phyloP scores from a whole-genome alignment of 1,284 basidiomycete genomes.

The Ustilago curta region DNA sequence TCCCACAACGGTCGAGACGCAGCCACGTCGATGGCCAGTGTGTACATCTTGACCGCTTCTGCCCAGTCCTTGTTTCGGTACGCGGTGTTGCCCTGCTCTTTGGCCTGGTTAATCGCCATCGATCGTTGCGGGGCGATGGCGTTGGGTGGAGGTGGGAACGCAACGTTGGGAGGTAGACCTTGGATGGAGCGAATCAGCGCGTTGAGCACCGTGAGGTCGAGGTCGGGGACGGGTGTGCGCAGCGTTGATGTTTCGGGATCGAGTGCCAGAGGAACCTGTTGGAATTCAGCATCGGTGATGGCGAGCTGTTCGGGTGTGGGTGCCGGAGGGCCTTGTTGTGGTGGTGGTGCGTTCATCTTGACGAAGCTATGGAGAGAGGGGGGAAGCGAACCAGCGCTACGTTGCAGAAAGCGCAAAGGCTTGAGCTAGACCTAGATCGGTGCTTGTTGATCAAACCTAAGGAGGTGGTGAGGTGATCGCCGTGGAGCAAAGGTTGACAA shows the following conservation, averaged over 20 bases:
- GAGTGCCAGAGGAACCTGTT: conserved; percentile 49
- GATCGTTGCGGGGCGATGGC: conserved; percentile 63
- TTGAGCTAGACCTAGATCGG: no score
- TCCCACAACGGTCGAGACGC: conserved; percentile 91
- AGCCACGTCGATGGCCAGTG: conserved; percentile 83
- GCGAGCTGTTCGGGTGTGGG: conserved; percentile 63
- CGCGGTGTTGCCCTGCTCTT: conserved; percentile 65
- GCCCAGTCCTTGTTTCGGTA: conserved; percentile 72
- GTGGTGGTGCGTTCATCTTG: conserved; percentile 40
- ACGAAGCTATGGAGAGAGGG: not conserved
- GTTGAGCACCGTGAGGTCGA: conserved; percentile 66
- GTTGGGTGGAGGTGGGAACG: conserved; percentile 67
- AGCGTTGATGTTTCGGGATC: conserved; percentile 47
- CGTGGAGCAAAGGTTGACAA: not conserved
- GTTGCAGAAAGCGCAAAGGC: no score
- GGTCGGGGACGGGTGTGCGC: conserved; percentile 39
- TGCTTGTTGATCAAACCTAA: not conserved
- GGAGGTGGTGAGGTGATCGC: not conserved
- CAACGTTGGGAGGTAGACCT: conserved; percentile 61
- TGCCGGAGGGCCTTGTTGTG: conserved; percentile 51
- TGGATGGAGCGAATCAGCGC: conserved; percentile 64
- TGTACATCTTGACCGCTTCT: conserved; percentile 86
- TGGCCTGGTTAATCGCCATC: conserved; percentile 64
- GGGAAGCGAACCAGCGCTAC: conserved; percentile 11
- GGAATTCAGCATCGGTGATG: conserved; percentile 58